Evolutionary conservation across 108 stramenopile genomes (phyloP), one percentile per base, ranked within the genome.

Genomic region (Schizochytrium sp.): DNA sequence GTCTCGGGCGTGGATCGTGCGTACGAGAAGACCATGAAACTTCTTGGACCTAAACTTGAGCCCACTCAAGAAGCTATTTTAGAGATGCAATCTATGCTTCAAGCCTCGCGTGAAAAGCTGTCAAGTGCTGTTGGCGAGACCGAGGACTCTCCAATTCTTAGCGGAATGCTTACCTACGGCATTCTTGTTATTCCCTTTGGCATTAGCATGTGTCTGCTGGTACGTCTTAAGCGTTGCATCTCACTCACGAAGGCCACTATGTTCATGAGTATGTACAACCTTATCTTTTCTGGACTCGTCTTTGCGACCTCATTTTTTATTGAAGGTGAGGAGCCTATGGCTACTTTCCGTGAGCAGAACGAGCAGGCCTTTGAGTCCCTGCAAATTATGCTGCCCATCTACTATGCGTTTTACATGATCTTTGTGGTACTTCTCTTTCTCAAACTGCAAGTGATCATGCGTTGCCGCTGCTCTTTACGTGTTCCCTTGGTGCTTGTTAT

Each of bases 221-320:
- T 83, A n/a, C 76, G 76, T 3, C 76, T 83, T 53, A 83, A 83
- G 76, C 76, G 76, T n/a, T 83, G 76, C 76, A 83, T 83, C 76
- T 83, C 76, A 12, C 76, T 83, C 76, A 83, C 76, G 10, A 83
- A 83, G 76, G 76, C 76, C 0, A 83, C 76, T 38, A 83, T 83
- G 76, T 55, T 83, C 47, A 55, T 83, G 76, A 40, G 17, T 40
- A 55, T 83, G 76, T 83, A 83, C 76, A 83, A 83, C 28, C 50
- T 55, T 53, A 83, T 83, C 3, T 83, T 83, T 40, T 83, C 17
- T 53, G 47, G 45, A 0, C 47, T 55, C 53, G 50, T 83, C 76
- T 83, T 83, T 42, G 76, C 76, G n/a, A 83, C 76, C 76, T 83
- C 76, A n/a, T 83, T 83, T 40, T 47, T 53, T 1, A 7, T 50